A percentile compares a stretch with the other conserved stretches of the same genome.
These are phyloP conservation scores for Lactifluus volemus DNA, from an alignment of 768 basidiomycete species.

Conservation along the genomic window DNA sequence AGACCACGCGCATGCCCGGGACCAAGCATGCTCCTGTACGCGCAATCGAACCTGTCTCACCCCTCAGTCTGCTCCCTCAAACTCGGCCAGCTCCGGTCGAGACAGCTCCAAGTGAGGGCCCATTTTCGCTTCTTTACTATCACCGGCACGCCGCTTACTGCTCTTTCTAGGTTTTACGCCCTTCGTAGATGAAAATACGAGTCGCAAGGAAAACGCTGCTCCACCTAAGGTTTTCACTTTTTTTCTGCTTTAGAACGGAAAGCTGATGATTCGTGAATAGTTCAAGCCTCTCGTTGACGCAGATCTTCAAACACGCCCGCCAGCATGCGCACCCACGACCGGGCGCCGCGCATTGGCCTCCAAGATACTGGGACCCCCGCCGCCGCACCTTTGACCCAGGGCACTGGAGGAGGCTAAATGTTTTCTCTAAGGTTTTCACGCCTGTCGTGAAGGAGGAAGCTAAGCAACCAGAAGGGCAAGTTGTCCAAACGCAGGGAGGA, in stretches of 20 bases:
- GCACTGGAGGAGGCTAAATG: constrained; percentile 27
- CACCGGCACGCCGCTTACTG: neutral
- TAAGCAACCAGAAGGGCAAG: neutral
- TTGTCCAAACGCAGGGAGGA: neutral
- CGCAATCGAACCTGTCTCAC: constrained; percentile 51
- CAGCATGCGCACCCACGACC: constrained; percentile 27
- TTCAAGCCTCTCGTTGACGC: constrained; percentile 60
- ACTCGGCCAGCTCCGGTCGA: constrained; percentile 22
- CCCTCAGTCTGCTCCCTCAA: constrained; percentile 20
- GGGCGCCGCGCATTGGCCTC: constrained; percentile 39
- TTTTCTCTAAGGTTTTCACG: constrained; percentile 60
- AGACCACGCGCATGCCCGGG: constrained; percentile 49
- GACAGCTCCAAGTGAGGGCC: constrained; percentile 31
- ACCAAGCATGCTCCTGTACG: constrained; percentile 67
- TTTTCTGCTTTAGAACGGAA: neutral
- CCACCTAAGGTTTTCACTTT: constrained; percentile 19
- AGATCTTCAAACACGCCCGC: constrained; percentile 37
- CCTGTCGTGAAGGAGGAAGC: constrained; percentile 27
- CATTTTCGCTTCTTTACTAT: neutral
- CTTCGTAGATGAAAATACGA: constrained; percentile 53
- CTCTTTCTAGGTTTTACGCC: constrained; percentile 48
- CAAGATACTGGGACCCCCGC: constrained; percentile 37
- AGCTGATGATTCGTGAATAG: constrained; percentile 27
- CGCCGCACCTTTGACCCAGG: constrained; percentile 14
- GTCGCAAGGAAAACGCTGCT: constrained; percentile 35